Conservation (phyloP, 108 stramenopile genomes). For the Cyclostephanos invisitatus region DNA sequence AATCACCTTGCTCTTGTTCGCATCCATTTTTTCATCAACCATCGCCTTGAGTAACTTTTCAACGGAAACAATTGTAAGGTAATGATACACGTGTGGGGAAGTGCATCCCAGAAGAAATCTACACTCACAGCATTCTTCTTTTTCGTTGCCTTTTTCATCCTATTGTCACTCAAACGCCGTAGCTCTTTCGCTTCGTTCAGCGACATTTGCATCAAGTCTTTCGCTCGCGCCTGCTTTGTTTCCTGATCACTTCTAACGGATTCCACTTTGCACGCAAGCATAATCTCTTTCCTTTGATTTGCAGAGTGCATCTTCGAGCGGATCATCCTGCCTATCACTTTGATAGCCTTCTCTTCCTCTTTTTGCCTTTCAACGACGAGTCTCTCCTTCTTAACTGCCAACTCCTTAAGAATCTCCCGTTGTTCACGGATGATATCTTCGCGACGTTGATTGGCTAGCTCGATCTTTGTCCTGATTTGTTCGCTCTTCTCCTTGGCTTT, state of each 20-base stretch:
- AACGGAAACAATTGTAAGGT: background rate
- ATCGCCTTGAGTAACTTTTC: slow-evolving; percentile 2
- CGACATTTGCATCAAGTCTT: background rate
- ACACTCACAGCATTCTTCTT: background rate
- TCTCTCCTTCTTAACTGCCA: slow-evolving; percentile 8
- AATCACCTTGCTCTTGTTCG: background rate
- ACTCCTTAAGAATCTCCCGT: background rate
- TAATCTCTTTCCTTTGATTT: slow-evolving; percentile 1
- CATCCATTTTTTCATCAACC: background rate
- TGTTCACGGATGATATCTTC: slow-evolving; percentile 4
- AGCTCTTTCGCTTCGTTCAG: slow-evolving; percentile 4
- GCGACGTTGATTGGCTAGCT: slow-evolving; percentile 5
- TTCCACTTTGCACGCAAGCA: slow-evolving; percentile 2
- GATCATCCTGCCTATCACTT: slow-evolving; percentile 3
- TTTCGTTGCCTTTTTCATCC: background rate
- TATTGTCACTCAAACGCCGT: background rate
- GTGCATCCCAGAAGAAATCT: background rate
- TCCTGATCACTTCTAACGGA: background rate
- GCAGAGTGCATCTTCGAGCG: slow-evolving; percentile 1
- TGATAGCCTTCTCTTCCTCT: slow-evolving; percentile 3
- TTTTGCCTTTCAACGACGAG: slow-evolving; percentile 2
- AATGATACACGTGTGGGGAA: background rate
- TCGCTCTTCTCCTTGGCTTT: background rate
- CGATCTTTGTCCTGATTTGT: background rate
- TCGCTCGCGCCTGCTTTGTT: background rate